A percentile compares a stretch with the other conserved stretches of the same genome.
Evolutionary conservation across 306 rosid genomes (phyloP).

Genomic region (Senna siamea): DNA sequence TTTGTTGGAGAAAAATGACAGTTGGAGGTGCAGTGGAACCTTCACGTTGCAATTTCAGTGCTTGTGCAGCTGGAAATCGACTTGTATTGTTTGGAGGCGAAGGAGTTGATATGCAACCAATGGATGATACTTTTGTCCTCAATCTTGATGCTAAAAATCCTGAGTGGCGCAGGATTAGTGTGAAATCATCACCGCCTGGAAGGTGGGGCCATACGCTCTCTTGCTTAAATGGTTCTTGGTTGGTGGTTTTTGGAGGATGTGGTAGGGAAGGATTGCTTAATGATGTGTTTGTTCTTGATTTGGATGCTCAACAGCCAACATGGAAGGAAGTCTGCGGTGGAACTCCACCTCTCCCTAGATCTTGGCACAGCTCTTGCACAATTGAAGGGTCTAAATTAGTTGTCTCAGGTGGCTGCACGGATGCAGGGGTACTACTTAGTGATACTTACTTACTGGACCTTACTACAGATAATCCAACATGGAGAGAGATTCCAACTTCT

Average conservation of each 20-base stretch:
- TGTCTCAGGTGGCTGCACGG: conserved; percentile 95
- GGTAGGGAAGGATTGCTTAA: conserved; percentile 92
- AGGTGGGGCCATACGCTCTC: conserved; percentile 99
- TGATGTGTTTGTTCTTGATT: conserved; percentile 92
- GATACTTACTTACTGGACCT: conserved; percentile 89
- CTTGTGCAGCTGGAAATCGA: conserved; percentile 93
- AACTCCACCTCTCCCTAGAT: conserved; percentile 90
- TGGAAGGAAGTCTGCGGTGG: conserved; percentile 92
- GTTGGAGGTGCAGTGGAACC: conserved; percentile 96
- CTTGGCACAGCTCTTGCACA: conserved; percentile 98
- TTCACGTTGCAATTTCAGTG: conserved; percentile 96
- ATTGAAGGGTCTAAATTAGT: conserved; percentile 93
- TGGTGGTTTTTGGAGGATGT: conserved; percentile 93
- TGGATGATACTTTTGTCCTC: conserved; percentile 96
- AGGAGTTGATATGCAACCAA: conserved; percentile 97
- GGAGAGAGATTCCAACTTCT: conserved; percentile 89
- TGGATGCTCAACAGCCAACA: conserved; percentile 96
- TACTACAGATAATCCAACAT: conserved; percentile 67
- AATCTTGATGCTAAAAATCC: conserved; percentile 90
- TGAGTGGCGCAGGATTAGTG: conserved; percentile 83
- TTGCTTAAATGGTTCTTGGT: conserved; percentile 85
- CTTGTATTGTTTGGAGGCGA: conserved; percentile 98
- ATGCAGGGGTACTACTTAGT: conserved; percentile 86
- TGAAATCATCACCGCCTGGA: conserved; percentile 96
- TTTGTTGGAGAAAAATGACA: conserved; percentile 86